phyloP scores from a whole-genome alignment of 192 early-diverging fungal genomes.

The Coemansia sp. region DNA sequence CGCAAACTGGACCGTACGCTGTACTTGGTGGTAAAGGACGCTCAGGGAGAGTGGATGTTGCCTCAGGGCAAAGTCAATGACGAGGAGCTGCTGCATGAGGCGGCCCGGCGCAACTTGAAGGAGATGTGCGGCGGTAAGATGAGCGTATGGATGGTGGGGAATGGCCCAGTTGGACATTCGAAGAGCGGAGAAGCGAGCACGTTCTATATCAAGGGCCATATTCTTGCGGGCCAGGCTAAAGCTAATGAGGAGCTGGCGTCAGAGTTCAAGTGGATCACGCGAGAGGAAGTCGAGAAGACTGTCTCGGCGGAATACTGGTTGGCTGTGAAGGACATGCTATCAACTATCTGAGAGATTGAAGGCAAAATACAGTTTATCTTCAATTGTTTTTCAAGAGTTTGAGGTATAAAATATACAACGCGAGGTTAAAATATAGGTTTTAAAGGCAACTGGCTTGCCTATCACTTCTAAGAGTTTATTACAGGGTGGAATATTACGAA shows the following conservation, averaged over 20 bases:
- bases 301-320: slow-evolving; percentile 53
- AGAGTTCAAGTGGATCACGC: slow-evolving; percentile 56
- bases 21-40: slow-evolving; percentile 80
- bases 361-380: not conserved
- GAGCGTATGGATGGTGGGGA: slow-evolving; percentile 88
- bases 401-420: not conserved
- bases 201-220: slow-evolving; percentile 88
- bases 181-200: slow-evolving; percentile 57
- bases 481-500: too few species aligned
- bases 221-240: slow-evolving; percentile 72
- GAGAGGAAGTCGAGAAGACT: slow-evolving; percentile 41
- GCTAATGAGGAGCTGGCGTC: slow-evolving; percentile 20
- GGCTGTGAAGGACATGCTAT: slow-evolving; percentile 50
- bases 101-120: slow-evolving; percentile 72
- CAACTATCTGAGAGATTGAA: slow-evolving; percentile 20
- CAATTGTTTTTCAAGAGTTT: not conserved
- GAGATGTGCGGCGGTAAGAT: slow-evolving; percentile 75
- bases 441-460: not conserved
- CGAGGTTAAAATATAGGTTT: too few species aligned
- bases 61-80: slow-evolving; percentile 68
- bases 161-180: slow-evolving; percentile 77
- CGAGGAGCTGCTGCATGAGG: slow-evolving; percentile 74
- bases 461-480: too few species aligned
- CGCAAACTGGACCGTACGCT: slow-evolving; percentile 75
- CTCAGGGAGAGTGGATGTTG: slow-evolving; percentile 70